Percentiles rank a stretch among this genome's conserved stretches.
These are phyloP conservation scores for Trichoderma hamatum DNA, from an alignment of 2,329 filamentous ascomycete species.

Conservation along the genomic window DNA sequence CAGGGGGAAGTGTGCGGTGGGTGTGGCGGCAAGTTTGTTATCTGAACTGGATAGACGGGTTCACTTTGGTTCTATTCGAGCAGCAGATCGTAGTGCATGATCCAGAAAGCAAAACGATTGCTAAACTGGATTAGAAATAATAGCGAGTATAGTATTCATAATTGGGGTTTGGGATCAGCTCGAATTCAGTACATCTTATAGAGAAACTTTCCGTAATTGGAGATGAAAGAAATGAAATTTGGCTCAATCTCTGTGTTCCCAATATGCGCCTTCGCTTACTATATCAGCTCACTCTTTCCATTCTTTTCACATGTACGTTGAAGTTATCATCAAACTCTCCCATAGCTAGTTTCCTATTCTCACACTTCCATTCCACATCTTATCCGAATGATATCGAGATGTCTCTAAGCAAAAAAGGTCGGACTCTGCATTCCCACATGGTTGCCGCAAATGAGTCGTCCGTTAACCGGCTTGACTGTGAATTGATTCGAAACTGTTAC, in stretches of 20 bases:
- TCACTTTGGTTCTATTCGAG: neutral
- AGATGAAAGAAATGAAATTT: neutral
- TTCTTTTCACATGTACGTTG: neutral
- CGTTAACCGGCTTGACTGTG: constrained; percentile 29
- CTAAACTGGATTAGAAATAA: no score
- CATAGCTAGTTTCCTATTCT: neutral
- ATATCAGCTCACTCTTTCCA: neutral
- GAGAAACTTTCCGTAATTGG: neutral
- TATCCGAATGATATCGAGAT: neutral
- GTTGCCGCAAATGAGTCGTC: constrained; percentile 31
- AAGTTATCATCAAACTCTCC: neutral
- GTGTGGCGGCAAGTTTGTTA: constrained; percentile 49
- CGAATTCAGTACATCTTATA: neutral
- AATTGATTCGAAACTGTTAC: constrained; percentile 26
- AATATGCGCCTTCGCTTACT: neutral
- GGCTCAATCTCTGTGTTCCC: neutral
- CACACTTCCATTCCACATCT: neutral
- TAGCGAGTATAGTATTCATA: no score
- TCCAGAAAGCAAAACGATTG: no score
- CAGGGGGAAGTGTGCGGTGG: constrained; percentile 44
- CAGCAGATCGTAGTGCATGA: no score
- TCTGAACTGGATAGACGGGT: constrained; percentile 15
- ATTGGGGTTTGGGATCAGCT: no score
- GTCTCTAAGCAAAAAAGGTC: neutral
- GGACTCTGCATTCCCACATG: constrained; percentile 30